Evolutionary conservation across 176 grass and related monocot genomes (phyloP), one percentile per base, ranked within the genome.

Genomic region (Eleusine coracana): DNA sequence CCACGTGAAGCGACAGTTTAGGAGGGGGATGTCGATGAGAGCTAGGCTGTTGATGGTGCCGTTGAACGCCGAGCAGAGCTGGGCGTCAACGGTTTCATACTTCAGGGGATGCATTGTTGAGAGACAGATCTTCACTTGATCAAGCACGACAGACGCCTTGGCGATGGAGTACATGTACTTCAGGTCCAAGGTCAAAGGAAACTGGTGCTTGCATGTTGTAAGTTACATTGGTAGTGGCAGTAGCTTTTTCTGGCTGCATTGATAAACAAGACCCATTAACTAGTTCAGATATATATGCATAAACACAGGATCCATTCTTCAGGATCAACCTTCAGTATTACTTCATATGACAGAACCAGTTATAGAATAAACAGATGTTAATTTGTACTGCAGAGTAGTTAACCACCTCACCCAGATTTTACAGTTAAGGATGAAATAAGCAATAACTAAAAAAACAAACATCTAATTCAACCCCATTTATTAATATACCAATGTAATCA

Each of bases 341-440:
- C 44, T 79, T 44, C 76, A 79, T 67, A 51, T 37, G 62, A 68
- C 67, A 66, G 44, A 67, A 68, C 77, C 62, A 67, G n/a, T n/a
- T 34, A 31, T 66, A 79, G 76, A 79, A 79, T n/a, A 79, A 66
- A 66, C 23, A 78, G 58, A 36, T 79, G 76, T 0, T 79, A 79
- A n/a, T 79, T 37, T 71, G 69, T 40, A 70, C 42, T 28, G 21
- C 70, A 31, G 44, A 73, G 42, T 16, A 48, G 42, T 71, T 23
- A 25, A 70, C 68, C 68, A 70, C 70, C 41, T 72, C 76, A 67
- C 61, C 76, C 42, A 67, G 70, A 79, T 79, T 21, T 50, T 79
- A 66, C 76, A 78, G 61, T 75, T 75, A 56, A 52, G 50, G 50
- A 54, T 16, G 51, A 54, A 54, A 17, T 54, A 54, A 54, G 51